Conservation (phyloP, 2,329 filamentous ascomycete genomes). For the Trichothecium roseum region DNA sequence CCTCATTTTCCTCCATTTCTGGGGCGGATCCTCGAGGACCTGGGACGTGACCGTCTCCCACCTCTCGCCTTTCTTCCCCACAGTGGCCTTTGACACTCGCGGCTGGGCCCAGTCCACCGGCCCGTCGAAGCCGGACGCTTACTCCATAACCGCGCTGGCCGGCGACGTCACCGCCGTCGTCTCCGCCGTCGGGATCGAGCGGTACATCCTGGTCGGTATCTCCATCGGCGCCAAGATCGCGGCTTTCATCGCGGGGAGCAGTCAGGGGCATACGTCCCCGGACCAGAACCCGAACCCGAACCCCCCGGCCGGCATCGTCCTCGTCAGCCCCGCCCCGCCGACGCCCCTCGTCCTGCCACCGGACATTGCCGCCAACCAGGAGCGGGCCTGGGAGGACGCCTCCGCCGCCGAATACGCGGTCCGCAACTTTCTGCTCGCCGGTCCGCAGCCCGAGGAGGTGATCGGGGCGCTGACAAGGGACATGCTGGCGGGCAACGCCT, state of each 20-base stretch:
- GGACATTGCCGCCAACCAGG: conserved; percentile 6
- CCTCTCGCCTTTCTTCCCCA: background rate
- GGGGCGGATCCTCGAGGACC: conserved; percentile 5
- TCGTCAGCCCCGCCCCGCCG: conserved; percentile 4
- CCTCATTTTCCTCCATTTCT: conserved; percentile 8
- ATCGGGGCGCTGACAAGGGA: conserved; percentile 2
- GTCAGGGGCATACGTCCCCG: no score
- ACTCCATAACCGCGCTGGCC: conserved; percentile 4
- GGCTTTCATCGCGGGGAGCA: conserved; percentile 3
- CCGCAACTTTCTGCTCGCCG: conserved; percentile 2
- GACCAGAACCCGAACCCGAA: background rate
- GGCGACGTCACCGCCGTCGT: conserved; percentile 5
- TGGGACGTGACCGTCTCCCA: conserved; percentile 2
- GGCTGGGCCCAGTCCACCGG: conserved; percentile 7
- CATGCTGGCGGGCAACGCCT: conserved; percentile 4
- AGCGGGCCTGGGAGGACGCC: conserved; percentile 2
- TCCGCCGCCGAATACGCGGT: conserved; percentile 3
- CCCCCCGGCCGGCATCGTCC: conserved; percentile 3
- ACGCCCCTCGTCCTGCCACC: conserved; percentile 2
- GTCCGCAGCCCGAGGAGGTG: background rate
- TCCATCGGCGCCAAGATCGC: conserved; percentile 7
- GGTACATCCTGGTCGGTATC: conserved; percentile 4
- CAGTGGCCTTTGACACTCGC: conserved; percentile 3
- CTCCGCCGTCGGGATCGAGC: background rate
- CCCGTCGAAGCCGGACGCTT: conserved; percentile 1